phyloP scores from a whole-genome alignment of 805 yeast species.

The Wickerhamiella brachini region DNA sequence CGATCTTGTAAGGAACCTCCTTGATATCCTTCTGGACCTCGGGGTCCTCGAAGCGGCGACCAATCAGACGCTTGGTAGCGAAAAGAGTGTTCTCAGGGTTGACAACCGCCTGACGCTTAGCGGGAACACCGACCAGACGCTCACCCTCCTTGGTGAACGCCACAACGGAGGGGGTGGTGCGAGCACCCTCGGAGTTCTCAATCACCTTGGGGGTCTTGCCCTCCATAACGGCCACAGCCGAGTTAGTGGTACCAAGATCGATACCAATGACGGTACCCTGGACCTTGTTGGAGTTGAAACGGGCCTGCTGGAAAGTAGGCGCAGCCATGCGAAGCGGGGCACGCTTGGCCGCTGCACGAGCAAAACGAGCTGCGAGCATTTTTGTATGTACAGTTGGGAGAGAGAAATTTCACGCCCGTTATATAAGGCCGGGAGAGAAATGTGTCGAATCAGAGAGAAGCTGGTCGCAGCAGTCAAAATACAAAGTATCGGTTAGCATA shows the following conservation, averaged over 20 bases:
- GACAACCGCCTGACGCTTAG: constrained; percentile 91
- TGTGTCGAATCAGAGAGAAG: constrained; percentile 2
- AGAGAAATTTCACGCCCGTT: constrained; percentile 4
- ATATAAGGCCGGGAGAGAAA: constrained; percentile 5
- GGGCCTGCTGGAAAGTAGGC: constrained; percentile 18
- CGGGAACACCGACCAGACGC: constrained; percentile 85
- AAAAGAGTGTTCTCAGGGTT: constrained; percentile 88
- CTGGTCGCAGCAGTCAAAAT: too few relatives aligned
- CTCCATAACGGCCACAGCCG: constrained; percentile 79
- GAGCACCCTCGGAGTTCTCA: constrained; percentile 64
- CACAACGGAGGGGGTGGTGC: constrained; percentile 87
- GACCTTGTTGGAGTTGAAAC: constrained; percentile 38
- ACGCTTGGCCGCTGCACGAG: constrained; percentile 22
- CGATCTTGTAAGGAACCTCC: constrained; percentile 82
- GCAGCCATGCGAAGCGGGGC: constrained; percentile 11
- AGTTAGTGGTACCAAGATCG: constrained; percentile 80
- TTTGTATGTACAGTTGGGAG: constrained; percentile 3
- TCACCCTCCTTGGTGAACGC: constrained; percentile 89
- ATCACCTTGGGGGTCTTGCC: constrained; percentile 63
- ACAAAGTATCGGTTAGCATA: too few relatives aligned
- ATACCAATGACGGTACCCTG: constrained; percentile 64
- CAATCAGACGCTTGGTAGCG: constrained; percentile 90
- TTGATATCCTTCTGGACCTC: constrained; percentile 85
- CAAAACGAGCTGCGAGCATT: constrained; percentile 30
- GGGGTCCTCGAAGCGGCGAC: constrained; percentile 76